Evolutionary conservation across 257 asterid species (phyloP).

Genomic region (Echium plantagineum): DNA sequence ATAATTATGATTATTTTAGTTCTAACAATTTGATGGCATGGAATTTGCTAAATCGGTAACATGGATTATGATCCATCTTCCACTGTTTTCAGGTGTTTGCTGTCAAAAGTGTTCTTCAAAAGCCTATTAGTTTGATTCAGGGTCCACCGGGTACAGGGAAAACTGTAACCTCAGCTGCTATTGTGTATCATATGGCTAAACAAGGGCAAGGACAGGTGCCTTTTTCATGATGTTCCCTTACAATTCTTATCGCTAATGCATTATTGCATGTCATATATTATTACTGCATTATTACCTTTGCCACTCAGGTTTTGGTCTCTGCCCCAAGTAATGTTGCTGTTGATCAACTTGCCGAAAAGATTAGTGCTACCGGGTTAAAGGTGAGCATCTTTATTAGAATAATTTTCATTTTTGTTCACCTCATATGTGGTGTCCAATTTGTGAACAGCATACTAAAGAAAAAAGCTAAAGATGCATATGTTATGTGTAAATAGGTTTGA

Average conservation of each 20-base stretch:
- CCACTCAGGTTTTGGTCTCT: slow-evolving; percentile 81
- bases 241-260: background rate
- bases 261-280: slow-evolving; percentile 8
- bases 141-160: slow-evolving; percentile 99
- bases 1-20: background rate
- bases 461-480: background rate
- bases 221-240: background rate
- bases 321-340: slow-evolving; percentile 99
- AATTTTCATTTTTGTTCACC: slow-evolving; percentile 1
- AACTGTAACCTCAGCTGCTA: slow-evolving; percentile 97
- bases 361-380: slow-evolving; percentile 97
- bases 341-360: slow-evolving; percentile 97
- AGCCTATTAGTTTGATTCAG: slow-evolving; percentile 93
- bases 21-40: background rate
- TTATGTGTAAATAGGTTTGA: background rate
- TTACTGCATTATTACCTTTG: background rate
- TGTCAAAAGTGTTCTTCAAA: slow-evolving; percentile 95
- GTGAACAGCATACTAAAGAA: background rate
- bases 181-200: slow-evolving; percentile 98
- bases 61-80: background rate
- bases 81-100: slow-evolving; percentile 61
- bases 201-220: slow-evolving; percentile 97
- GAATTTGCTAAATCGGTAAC: background rate
- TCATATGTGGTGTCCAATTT: slow-evolving; percentile 2
- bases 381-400: slow-evolving; percentile 24